Evolutionary conservation across 23 red algal species (phyloP).

Genomic region (Gracilaria domingensis): DNA sequence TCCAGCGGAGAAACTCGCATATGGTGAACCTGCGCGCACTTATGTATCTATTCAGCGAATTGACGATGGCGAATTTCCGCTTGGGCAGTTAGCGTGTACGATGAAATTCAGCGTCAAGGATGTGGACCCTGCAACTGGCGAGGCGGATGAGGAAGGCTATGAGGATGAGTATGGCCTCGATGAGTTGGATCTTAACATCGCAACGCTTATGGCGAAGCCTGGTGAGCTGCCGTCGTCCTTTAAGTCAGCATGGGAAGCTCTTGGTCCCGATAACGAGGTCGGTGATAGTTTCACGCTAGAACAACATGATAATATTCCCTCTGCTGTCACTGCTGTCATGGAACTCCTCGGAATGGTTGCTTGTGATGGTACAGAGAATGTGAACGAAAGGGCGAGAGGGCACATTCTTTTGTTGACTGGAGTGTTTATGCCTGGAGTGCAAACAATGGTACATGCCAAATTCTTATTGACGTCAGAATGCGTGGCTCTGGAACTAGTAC

Average conservation of each 20-base stretch:
- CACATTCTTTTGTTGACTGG: conserved; percentile 91
- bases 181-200: conserved; percentile 77
- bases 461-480: conserved; percentile 69
- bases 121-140: conserved; percentile 75
- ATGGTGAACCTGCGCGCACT: conserved; percentile 50
- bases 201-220: conserved; percentile 83
- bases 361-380: conserved; percentile 82
- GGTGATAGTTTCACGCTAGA: conserved; percentile 83
- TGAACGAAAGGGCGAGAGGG: conserved; percentile 73
- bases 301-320: conserved; percentile 83
- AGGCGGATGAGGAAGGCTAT: conserved; percentile 87
- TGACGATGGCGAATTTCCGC: conserved; percentile 69
- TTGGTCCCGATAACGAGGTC: conserved; percentile 79
- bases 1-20: conserved; percentile 56
- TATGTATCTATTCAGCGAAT: conserved; percentile 76
- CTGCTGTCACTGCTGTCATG: conserved; percentile 83
- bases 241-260: conserved; percentile 90
- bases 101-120: conserved; percentile 86
- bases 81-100: conserved; percentile 72
- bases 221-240: conserved; percentile 72
- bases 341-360: conserved; percentile 87
- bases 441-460: conserved; percentile 78
- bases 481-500: conserved; percentile 78
- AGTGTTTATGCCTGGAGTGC: conserved; percentile 77
- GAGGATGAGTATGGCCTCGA: conserved; percentile 93